Evolutionary conservation across 371 early-diverging fungal species (phyloP).

Genomic region (Saksenaea vasiformis): DNA sequence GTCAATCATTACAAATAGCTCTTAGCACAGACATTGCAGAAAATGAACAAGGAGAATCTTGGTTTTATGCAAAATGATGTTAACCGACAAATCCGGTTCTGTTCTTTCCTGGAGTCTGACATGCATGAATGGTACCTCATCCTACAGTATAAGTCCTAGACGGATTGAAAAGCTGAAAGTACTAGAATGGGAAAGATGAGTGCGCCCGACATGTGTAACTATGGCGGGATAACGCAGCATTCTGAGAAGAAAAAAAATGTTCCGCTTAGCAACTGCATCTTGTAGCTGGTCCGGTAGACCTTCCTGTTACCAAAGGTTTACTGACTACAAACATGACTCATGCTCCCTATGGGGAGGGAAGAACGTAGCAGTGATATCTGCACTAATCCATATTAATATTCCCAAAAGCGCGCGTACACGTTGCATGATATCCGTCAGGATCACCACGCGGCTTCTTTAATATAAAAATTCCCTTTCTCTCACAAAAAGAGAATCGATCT

Average conservation of each 20-base stretch:
- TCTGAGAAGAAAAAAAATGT: neutral
- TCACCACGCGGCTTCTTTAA: neutral
- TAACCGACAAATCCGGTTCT: neutral
- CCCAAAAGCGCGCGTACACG: conserved; percentile 2
- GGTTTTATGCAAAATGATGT: neutral
- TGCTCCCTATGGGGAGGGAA: neutral
- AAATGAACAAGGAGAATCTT: neutral
- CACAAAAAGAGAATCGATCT: neutral
- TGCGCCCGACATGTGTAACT: neutral
- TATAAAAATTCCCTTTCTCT: neutral
- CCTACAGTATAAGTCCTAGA: neutral
- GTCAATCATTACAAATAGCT: neutral
- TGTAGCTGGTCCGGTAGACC: too few species aligned
- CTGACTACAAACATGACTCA: neutral
- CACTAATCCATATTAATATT: conserved; percentile 1
- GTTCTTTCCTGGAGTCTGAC: neutral
- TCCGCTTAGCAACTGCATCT: too few species aligned
- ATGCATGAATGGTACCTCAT: neutral
- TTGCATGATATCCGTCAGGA: neutral
- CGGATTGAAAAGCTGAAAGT: neutral
- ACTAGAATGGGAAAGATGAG: neutral
- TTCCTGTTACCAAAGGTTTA: neutral
- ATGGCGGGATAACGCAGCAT: neutral
- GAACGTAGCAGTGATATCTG: neutral
- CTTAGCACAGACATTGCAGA: neutral